Evolutionary conservation across 345 rosid species (phyloP), one percentile per base, ranked within the genome.

Genomic region (Bruguiera sexangula): DNA sequence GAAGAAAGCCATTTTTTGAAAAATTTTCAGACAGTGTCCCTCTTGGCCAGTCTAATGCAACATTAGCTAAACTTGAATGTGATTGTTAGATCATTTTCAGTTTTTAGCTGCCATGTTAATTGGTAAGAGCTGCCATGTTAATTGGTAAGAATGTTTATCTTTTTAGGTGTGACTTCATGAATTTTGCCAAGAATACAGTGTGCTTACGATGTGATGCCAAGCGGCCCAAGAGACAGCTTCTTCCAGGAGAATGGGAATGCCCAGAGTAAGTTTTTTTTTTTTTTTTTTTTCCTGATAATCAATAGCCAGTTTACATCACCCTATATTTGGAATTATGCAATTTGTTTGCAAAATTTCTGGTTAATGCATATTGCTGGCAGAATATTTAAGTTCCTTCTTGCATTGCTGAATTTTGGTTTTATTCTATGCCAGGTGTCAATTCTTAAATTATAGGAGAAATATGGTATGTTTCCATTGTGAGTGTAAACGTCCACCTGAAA

Each of bases 181-280:
- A 95, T 78, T 95, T 95, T 32, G 98, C 98, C 27, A 95, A 95
- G 88, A 95, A 95, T 75, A 77, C 89, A 1, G 85, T 85, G 58
- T 95, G 99, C 85, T 86, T 92, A 61, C 98, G 90, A 71, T 95
- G 99, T 78, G 99, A 92, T 79, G 99, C 97, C 26, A 92, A 95
- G 85, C 86, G 91, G 70, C 97, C 98, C 18, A 95, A 95, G 87
- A 86, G 97, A 70, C 94, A 92, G 85, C 79, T 95, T 69, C 96
- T 95, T 78, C 99, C 98, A 19, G 99, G 99, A 70, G 99, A 95
- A 83, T 95, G 99, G 99, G 99, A 92, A 83, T 95, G 99, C 82
- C 97, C 97, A 1, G 88, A 84, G 99, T 95, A 89, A 81, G 99
- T 37, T 37, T 43, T 7, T 34, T 34, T 34, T 34, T 6, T 5